Evolutionary conservation across 2,329 filamentous ascomycete species (phyloP), one percentile per base, ranked within the genome.

Genomic region (Talaromyces sp.): DNA sequence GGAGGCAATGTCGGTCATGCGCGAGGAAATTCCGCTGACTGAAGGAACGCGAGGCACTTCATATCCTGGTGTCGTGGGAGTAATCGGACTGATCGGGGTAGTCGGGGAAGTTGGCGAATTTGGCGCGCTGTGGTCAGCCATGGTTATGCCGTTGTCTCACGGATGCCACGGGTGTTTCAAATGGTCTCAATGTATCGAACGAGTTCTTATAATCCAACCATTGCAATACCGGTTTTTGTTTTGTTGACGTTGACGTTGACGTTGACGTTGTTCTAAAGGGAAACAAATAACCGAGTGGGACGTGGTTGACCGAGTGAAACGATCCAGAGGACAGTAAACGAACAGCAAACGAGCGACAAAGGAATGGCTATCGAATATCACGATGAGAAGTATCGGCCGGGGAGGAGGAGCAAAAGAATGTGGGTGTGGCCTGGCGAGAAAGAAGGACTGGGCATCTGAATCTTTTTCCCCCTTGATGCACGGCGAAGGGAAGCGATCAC

Each of bases 1-100:
- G 42, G 82, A 82, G 55, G 75, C 76, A 66, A 82, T 77, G 67
- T 85, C 83, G n/a, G 88, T 91, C 83, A 91, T 88, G 64, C 86
- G 86, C 62, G 88, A 90, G 31, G 89, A 91, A 59, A 90, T 88
- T 62, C 73, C 75, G 56, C 72, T 72, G 12, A 76, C 68, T 18
- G 76, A 78, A 36, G 74, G 73, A 54, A 75, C 73, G 10, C 74
- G 73, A 62, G 75, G 75, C 31, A 89, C 82, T 65, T 87, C 89
- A 54, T 86, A 67, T 28, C 68, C 70, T 70, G 71, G 47, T 34
- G 52, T 57, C n/a, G 55, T 56, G 10, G 52, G 61, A 57, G 56
- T 57, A 40, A 47, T 30, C 28, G 60, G 50, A 50, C 44, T 30
- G 23, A 57, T 57, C 12, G 60, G 60, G n/a, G 60, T 61, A n/a